Conservation (phyloP, 192 early-diverging fungal species). For the Umbelopsis vinacea region DNA sequence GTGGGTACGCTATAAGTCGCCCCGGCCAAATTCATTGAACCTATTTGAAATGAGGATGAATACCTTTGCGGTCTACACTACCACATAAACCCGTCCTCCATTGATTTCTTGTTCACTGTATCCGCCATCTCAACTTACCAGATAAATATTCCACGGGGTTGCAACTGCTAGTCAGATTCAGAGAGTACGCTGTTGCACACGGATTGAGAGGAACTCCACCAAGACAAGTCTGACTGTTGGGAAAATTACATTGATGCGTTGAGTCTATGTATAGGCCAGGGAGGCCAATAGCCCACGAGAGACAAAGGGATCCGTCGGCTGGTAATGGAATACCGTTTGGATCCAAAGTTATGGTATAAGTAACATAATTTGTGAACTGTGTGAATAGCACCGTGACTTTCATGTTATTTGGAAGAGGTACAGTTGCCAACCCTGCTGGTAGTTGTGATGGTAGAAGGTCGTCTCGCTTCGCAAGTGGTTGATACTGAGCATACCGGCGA, state of each 20-base stretch:
- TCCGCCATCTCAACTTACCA: neutral
- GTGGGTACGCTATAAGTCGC: conserved; percentile 6
- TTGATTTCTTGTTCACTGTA: neutral
- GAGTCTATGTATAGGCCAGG: conserved; percentile 25
- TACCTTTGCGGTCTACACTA: no score
- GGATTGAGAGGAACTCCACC: conserved; percentile 18
- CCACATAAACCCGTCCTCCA: no score
- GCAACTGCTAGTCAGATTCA: conserved; percentile 11
- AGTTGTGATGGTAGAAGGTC: conserved; percentile 4
- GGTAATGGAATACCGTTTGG: conserved; percentile 20
- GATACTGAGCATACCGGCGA: neutral
- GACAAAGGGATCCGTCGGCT: conserved; percentile 14
- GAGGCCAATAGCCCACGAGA: conserved; percentile 25
- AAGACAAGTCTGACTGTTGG: neutral
- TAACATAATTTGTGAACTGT: conserved; percentile 22
- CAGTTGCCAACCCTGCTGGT: conserved; percentile 16
- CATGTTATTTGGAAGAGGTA: conserved; percentile 32
- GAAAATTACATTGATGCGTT: conserved; percentile 28
- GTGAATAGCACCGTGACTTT: conserved; percentile 21
- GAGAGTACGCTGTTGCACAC: neutral
- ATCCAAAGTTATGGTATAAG: conserved; percentile 24
- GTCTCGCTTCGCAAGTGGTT: neutral
- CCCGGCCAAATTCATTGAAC: conserved; percentile 4
- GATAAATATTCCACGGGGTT: conserved; percentile 25
- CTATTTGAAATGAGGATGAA: neutral